Evolutionary conservation across 2,329 filamentous ascomycete genomes (phyloP).

Genomic region (Phyllosticta citribraziliensis): DNA sequence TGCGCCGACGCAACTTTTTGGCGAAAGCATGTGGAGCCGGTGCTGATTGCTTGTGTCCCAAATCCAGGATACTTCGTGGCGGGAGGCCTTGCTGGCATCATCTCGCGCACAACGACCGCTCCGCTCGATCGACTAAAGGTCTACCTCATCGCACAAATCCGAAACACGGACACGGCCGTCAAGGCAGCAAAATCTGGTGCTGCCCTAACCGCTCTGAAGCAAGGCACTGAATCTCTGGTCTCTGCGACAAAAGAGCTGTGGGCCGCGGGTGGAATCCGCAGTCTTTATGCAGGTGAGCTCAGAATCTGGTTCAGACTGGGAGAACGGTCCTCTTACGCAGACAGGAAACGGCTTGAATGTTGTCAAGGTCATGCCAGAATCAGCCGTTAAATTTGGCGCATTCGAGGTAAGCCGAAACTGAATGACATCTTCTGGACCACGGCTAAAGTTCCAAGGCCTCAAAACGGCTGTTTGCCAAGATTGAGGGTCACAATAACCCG

Average conservation of each 20-base stretch:
- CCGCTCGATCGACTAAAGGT: conserved; percentile 96
- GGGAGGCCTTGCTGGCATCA: conserved; percentile 85
- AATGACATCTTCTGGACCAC: neutral
- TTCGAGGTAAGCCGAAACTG: conserved; percentile 55
- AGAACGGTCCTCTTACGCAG: conserved; percentile 10
- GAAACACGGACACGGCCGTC: conserved; percentile 48
- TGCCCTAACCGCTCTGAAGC: conserved; percentile 53
- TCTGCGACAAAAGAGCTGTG: conserved; percentile 71
- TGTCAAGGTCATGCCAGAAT: conserved; percentile 96
- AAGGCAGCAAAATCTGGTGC: conserved; percentile 62
- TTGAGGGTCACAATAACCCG: conserved; percentile 82
- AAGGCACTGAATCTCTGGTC: conserved; percentile 58
- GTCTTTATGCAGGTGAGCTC: conserved; percentile 78
- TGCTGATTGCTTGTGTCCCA: conserved; percentile 55
- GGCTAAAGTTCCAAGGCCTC: conserved; percentile 48
- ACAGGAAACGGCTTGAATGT: conserved; percentile 92
- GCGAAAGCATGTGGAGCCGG: conserved; percentile 28
- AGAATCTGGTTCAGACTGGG: neutral
- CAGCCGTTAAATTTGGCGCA: conserved; percentile 94
- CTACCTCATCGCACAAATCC: conserved; percentile 88
- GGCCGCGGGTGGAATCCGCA: conserved; percentile 74
- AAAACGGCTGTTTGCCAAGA: conserved; percentile 72
- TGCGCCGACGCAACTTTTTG: conserved; percentile 13
- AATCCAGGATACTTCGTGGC: conserved; percentile 97
- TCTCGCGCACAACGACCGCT: conserved; percentile 90